A percentile compares a stretch with the other conserved stretches of the same genome.
phyloP scores from a whole-genome alignment of 2,329 filamentous ascomycete genomes.

The Alternaria postmessia region DNA sequence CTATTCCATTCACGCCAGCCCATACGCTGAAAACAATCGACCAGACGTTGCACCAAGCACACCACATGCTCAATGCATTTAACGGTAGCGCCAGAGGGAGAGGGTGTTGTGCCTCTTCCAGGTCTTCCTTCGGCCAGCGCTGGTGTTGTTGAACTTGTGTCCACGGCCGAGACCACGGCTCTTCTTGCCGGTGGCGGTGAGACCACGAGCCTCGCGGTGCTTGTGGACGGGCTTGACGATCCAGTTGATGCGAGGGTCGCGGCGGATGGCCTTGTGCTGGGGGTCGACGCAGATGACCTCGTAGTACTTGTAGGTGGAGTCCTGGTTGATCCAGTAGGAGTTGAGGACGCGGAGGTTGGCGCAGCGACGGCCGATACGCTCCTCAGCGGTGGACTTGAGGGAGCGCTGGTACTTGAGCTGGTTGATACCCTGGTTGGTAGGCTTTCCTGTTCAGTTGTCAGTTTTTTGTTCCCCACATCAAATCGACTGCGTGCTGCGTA shows the following conservation, averaged over 20 bases:
- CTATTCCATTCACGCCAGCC: constrained; percentile 48
- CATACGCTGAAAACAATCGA: constrained; percentile 43
- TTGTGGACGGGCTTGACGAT: constrained; percentile 99
- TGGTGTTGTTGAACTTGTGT: constrained; percentile 99
- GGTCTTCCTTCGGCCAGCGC: constrained; percentile 96
- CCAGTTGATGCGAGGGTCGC: constrained; percentile 99
- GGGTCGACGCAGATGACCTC: constrained; percentile 99
- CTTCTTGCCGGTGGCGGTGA: constrained; percentile 99
- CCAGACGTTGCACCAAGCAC: constrained; percentile 41
- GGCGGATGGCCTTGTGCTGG: constrained; percentile 99
- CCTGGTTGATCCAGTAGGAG: constrained; percentile 99
- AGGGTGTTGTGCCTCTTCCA: constrained; percentile 99
- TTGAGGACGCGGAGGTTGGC: constrained; percentile 99
- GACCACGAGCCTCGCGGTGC: constrained; percentile 97
- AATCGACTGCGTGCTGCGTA: constrained; percentile 59
- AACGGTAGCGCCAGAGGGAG: constrained; percentile 98
- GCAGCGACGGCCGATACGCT: constrained; percentile 99
- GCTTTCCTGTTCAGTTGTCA: constrained; percentile 77
- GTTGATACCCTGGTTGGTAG: constrained; percentile 99
- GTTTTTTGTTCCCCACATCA: constrained; percentile 14
- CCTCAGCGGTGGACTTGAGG: constrained; percentile 96
- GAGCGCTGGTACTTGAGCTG: constrained; percentile 99
- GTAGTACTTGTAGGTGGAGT: constrained; percentile 99
- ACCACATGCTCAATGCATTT: constrained; percentile 52
- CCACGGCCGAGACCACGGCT: constrained; percentile 99